A percentile compares a stretch with the other conserved stretches of the same genome.
phyloP scores from a whole-genome alignment of 495 filamentous ascomycete genomes.

The Mytilinidion resinicola region DNA sequence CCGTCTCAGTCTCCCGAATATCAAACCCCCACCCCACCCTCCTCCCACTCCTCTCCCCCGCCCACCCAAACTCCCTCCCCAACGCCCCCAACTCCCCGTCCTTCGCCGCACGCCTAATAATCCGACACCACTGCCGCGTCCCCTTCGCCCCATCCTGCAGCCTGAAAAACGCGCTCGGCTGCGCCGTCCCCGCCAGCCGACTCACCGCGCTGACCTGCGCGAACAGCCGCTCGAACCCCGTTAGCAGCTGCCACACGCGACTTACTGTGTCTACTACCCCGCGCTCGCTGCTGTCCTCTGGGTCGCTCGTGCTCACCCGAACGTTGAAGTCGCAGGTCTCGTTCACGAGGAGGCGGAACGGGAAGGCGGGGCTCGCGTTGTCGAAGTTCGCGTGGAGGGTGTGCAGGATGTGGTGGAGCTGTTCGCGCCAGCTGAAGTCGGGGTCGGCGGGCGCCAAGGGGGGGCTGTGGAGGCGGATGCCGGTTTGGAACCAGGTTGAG shows the following conservation, averaged over 20 bases:
- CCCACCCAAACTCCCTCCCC: slow-evolving; percentile 8
- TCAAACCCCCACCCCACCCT: background rate
- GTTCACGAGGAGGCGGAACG: background rate
- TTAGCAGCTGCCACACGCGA: background rate
- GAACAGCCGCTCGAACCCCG: background rate
- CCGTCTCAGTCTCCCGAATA: background rate
- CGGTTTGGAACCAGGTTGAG: no score
- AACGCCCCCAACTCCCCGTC: background rate
- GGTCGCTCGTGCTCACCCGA: background rate
- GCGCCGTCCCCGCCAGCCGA: no score
- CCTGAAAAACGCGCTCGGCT: background rate
- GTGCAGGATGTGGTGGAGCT: background rate
- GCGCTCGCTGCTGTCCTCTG: background rate
- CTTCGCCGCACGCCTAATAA: background rate
- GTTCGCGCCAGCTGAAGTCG: background rate
- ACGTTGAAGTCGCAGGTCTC: background rate
- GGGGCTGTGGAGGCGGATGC: no score
- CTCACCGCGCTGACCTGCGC: no score
- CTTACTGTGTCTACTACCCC: background rate
- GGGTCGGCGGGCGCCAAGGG: background rate
- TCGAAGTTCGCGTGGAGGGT: background rate
- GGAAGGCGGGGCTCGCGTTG: background rate
- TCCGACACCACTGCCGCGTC: background rate
- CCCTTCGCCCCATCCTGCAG: background rate
- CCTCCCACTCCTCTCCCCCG: background rate